A percentile compares a stretch with the other conserved stretches of the same genome.
Conservation (phyloP, 768 basidiomycete species). For the Russula virescens region DNA sequence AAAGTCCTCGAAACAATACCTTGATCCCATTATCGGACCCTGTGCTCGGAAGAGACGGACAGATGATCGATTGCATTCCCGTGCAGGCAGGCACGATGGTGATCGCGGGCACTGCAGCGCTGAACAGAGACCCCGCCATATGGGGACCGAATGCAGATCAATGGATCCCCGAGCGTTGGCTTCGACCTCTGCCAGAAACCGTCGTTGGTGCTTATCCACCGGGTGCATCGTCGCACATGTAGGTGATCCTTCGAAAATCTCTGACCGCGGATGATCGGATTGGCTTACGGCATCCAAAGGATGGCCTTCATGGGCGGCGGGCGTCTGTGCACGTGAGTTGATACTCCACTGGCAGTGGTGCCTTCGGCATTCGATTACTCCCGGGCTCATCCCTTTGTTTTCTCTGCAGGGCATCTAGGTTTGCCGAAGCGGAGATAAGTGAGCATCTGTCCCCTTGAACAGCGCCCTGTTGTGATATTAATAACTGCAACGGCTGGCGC, state of each 20-base stretch:
- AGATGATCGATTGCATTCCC: slow-evolving; percentile 1
- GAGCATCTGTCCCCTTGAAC: not conserved
- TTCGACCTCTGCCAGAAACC: slow-evolving; percentile 20
- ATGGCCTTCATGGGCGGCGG: slow-evolving; percentile 32
- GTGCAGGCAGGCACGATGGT: slow-evolving; percentile 19
- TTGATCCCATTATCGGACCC: slow-evolving; percentile 12
- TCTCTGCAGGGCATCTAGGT: slow-evolving; percentile 18
- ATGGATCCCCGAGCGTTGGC: slow-evolving; percentile 27
- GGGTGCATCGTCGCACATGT: slow-evolving; percentile 22
- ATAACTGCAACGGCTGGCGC: not conserved
- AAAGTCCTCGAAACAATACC: slow-evolving; percentile 12
- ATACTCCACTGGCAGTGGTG: not conserved
- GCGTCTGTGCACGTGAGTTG: slow-evolving; percentile 30
- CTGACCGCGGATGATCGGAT: not conserved
- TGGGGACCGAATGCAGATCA: slow-evolving; percentile 23
- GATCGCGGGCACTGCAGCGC: slow-evolving; percentile 10
- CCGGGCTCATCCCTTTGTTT: not conserved
- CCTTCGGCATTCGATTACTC: not conserved
- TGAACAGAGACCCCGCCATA: slow-evolving; percentile 21
- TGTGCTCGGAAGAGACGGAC: slow-evolving; percentile 7
- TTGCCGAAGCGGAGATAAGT: slow-evolving; percentile 25
- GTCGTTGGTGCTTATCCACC: slow-evolving; percentile 25
- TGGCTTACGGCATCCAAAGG: slow-evolving; percentile 16
- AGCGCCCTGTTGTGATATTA: not conserved
- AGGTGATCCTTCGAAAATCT: not conserved